Base-by-base conservation (phyloP, 2,329 filamentous ascomycete species). In the Berkeleyomyces basicola region DNA sequence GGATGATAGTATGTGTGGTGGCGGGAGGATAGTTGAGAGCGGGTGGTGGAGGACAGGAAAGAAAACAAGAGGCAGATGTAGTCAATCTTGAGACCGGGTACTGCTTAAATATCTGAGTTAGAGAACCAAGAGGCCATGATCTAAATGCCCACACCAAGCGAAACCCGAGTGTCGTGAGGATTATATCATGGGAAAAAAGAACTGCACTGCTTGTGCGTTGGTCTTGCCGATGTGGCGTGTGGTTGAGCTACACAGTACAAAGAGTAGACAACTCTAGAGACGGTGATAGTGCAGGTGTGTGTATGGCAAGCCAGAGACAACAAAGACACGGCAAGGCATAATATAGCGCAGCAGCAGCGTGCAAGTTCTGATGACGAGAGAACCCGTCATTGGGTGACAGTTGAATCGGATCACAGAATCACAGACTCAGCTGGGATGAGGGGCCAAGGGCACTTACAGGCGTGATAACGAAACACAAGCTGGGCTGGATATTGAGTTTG, bases 241-340 rank as follows among this genome's bases (percentile, higher is more conserved):
- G 23, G 33, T 14, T 10, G 11, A 55, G 49, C 10, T 55, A 37
- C 49, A 55, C 49, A 55, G 14, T 11, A 14, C 49, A 55, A 55
- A 55, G 31, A 9, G 14, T 37, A 55, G 31, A 37, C 31, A 37
- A n/a, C 33, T 37, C 49, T 55, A 7, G 49, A 55, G 49, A 53
- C 36, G 9, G 36, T 53, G 49, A 53, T 53, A 36, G 49, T 53
- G 49, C 49, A 53, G 49, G 23, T 53, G 49, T 53, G 49, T 23
- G 49, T 53, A 53, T 53, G 49, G 49, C 49, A 53, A 53, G 49
- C 49, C 36, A 53, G 49, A 53, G 49, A 53, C 49, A 53, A 47
- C 23, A 47, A 53, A 53, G 49, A 36, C 23, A 36, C 49, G 36
- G 49, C 49, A 53, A 53, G 4, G 49, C 11, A 53, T 33, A 53